Conservation (phyloP, 169 alveolate species). For the Babesia divergens region DNA sequence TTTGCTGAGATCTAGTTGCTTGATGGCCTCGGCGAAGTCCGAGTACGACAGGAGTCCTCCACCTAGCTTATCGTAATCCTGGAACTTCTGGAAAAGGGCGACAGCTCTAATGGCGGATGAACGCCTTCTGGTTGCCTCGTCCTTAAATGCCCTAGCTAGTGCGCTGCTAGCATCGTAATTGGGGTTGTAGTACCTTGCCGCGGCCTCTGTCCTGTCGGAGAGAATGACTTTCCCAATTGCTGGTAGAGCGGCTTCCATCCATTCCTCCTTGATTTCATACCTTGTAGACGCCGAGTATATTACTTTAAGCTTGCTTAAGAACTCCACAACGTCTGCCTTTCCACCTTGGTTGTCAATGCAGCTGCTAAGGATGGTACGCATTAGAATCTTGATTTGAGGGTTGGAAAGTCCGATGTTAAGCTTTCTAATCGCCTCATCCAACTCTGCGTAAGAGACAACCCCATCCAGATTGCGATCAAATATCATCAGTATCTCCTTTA, state of each 20-base stretch:
- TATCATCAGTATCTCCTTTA: slow-evolving; percentile 78
- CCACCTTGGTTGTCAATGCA: slow-evolving; percentile 70
- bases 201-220: slow-evolving; percentile 82
- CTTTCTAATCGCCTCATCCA: slow-evolving; percentile 77
- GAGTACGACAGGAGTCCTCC: slow-evolving; percentile 77
- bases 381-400: slow-evolving; percentile 80
- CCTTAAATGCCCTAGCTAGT: slow-evolving; percentile 2
- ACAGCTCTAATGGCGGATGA: slow-evolving; percentile 83
- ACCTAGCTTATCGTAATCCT: slow-evolving; percentile 74
- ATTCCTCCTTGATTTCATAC: slow-evolving; percentile 68
- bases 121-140: slow-evolving; percentile 66
- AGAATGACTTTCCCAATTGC: slow-evolving; percentile 79
- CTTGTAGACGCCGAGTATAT: slow-evolving; percentile 72
- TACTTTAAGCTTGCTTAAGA: slow-evolving; percentile 80
- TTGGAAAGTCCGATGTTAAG: slow-evolving; percentile 75
- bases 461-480: slow-evolving; percentile 83
- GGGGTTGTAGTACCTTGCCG: slow-evolving; percentile 78
- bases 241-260: slow-evolving; percentile 79
- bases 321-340: slow-evolving; percentile 82
- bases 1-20: slow-evolving; percentile 74
- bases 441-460: slow-evolving; percentile 76
- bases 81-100: slow-evolving; percentile 83
- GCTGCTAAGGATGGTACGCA: slow-evolving; percentile 74
- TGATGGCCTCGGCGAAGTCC: slow-evolving; percentile 79
- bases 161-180: slow-evolving; percentile 48